Percentiles rank a stretch among this genome's conserved stretches.
phyloP scores from a whole-genome alignment of 2,329 filamentous ascomycete genomes.

The Ophiosphaerella herpotricha region DNA sequence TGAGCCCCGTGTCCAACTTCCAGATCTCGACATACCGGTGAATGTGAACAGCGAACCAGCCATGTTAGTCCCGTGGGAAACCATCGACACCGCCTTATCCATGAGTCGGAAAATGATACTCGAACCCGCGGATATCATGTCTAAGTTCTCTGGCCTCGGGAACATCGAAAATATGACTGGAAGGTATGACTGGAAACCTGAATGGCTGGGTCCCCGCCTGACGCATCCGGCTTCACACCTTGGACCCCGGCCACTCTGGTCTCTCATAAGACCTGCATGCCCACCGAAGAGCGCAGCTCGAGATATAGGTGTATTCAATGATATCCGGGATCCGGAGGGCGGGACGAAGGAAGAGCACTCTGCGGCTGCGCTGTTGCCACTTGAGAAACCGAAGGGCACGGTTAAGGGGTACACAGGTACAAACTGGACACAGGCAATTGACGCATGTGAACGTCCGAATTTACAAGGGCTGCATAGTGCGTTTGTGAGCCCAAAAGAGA shows the following conservation, averaged over 20 bases:
- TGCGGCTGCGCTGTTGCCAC: constrained; percentile 43
- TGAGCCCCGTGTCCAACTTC: constrained; percentile 48
- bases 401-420: constrained; percentile 50
- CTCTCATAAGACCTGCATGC: constrained; percentile 50
- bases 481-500: constrained; percentile 53
- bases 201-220: constrained; percentile 37
- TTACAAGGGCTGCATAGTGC: constrained; percentile 54
- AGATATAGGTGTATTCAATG: constrained; percentile 30
- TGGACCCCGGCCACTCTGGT: constrained; percentile 49
- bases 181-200: constrained; percentile 19
- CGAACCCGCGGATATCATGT: constrained; percentile 24
- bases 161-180: constrained; percentile 6
- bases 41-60: constrained; percentile 55
- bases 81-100: constrained; percentile 46
- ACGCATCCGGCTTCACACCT: constrained; percentile 27
- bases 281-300: constrained; percentile 43
- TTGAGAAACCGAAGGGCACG: constrained; percentile 36
- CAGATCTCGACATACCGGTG: constrained; percentile 54
- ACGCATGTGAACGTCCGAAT: constrained; percentile 50
- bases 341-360: constrained; percentile 41
- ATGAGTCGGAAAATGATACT: constrained; percentile 30
- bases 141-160: constrained; percentile 9
- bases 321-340: constrained; percentile 43
- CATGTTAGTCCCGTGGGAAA: constrained; percentile 54
- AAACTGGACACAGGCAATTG: constrained; percentile 52